Conservation (phyloP, 192 early-diverging fungal genomes). For the Podila epigama region DNA sequence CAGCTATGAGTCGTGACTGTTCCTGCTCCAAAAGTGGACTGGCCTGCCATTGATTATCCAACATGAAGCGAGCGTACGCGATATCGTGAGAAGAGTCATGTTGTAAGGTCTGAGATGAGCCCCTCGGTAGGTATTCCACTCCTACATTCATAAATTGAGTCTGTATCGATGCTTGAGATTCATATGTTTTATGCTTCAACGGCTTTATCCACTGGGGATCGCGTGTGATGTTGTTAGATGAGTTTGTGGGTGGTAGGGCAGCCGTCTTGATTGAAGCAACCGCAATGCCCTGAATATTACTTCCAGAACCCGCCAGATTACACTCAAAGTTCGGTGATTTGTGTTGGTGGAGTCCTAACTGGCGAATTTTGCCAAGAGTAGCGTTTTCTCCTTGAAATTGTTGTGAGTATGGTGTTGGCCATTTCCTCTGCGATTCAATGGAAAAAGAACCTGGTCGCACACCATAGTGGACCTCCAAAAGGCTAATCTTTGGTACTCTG, state of each 20-base stretch:
- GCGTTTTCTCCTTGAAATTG: neutral
- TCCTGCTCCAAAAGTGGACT: neutral
- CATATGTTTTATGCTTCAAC: constrained; percentile 48
- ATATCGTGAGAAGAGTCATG: neutral
- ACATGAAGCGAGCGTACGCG: constrained; percentile 1
- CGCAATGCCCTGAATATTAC: neutral
- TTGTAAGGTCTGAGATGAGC: neutral
- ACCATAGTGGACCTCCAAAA: constrained; percentile 50
- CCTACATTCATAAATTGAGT: neutral
- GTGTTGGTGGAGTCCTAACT: too few relatives aligned
- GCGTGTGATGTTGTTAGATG: constrained; percentile 2
- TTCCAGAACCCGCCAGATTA: neutral
- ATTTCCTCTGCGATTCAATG: neutral
- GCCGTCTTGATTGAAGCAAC: neutral
- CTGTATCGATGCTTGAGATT: constrained; percentile 42
- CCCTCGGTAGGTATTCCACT: neutral
- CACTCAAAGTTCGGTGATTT: neutral
- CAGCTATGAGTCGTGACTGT: neutral
- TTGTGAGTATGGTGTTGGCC: neutral
- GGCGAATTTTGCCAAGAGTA: neutral
- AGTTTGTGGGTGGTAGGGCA: neutral
- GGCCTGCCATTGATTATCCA: neutral
- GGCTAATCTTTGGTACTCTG: constrained; percentile 64
- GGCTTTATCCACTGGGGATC: constrained; percentile 56
- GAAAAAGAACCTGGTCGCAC: neutral